phyloP scores from a whole-genome alignment of 306 rosid species.

The Echinosophora koreensis region DNA sequence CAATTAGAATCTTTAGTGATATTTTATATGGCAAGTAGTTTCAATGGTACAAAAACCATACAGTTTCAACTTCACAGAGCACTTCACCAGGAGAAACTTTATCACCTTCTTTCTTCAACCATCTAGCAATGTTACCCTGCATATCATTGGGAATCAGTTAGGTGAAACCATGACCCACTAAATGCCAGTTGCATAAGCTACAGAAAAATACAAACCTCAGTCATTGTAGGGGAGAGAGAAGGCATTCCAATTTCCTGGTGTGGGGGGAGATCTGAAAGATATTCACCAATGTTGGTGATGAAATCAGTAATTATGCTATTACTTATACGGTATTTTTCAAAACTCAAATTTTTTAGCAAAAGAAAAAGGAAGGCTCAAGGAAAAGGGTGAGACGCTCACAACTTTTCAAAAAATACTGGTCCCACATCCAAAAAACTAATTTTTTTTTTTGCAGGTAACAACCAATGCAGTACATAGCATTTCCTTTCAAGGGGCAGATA shows the following conservation, averaged over 20 bases:
- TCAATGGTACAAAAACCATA: constrained; percentile 57
- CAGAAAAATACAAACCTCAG: constrained; percentile 71
- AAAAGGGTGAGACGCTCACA: background rate
- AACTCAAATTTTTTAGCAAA: background rate
- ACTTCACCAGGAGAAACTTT: constrained; percentile 94
- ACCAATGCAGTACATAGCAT: constrained; percentile 31
- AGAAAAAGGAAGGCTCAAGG: background rate
- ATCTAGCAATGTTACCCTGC: constrained; percentile 97
- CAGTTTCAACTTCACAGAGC: constrained; percentile 99
- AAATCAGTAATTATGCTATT: constrained; percentile 35
- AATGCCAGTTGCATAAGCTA: constrained; percentile 33
- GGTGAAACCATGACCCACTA: constrained; percentile 40
- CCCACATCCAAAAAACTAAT: constrained; percentile 23
- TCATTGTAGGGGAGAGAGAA: constrained; percentile 98
- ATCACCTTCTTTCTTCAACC: constrained; percentile 99
- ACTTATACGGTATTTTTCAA: constrained; percentile 13
- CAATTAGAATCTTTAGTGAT: constrained; percentile 30
- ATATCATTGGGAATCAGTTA: constrained; percentile 49
- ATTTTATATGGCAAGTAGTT: constrained; percentile 5
- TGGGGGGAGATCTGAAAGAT: constrained; percentile 88
- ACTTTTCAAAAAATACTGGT: constrained; percentile 28
- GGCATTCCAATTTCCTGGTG: constrained; percentile 99
- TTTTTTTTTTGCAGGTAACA: background rate
- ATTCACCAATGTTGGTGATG: constrained; percentile 43
- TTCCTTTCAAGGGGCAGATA: constrained; percentile 12